phyloP scores from a whole-genome alignment of 495 filamentous ascomycete genomes.

The Lichina pygmaea region DNA sequence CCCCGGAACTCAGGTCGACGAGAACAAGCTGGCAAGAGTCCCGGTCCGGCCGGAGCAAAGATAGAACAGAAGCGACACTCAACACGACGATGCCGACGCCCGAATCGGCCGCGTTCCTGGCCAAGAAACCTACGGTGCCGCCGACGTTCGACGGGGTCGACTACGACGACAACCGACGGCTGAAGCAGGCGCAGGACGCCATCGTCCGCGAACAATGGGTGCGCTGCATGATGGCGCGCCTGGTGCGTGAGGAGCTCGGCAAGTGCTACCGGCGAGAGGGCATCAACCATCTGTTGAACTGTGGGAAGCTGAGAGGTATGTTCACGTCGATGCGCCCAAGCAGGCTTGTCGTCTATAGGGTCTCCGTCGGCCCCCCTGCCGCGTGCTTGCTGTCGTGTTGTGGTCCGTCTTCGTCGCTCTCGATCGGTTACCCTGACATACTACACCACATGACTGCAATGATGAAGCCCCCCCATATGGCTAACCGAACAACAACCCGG shows the following conservation, averaged over 20 bases:
- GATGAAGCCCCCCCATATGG: background rate
- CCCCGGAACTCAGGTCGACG: no score
- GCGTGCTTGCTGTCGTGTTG: no score
- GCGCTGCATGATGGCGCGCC: conserved; percentile 79
- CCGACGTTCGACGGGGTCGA: conserved; percentile 94
- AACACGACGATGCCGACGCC: conserved; percentile 48
- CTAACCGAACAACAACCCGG: background rate
- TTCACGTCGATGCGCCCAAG: conserved; percentile 1
- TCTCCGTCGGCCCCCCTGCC: no score
- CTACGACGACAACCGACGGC: conserved; percentile 66
- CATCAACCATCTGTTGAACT: conserved; percentile 95
- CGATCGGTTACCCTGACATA: no score
- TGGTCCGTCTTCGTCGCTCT: no score
- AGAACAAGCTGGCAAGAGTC: no score
- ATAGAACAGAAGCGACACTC: background rate
- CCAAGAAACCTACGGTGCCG: conserved; percentile 79
- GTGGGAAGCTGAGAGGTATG: conserved; percentile 71
- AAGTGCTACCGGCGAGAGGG: conserved; percentile 91
- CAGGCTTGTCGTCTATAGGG: no score
- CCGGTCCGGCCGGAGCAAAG: no score
- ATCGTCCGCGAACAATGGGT: conserved; percentile 97
- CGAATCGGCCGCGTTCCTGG: conserved; percentile 76
- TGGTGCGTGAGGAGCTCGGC: conserved; percentile 79
- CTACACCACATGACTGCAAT: no score
- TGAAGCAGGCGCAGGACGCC: conserved; percentile 86